Evolutionary conservation across 441 rosid species (phyloP).

Genomic region (Arabidopsis lyrata): DNA sequence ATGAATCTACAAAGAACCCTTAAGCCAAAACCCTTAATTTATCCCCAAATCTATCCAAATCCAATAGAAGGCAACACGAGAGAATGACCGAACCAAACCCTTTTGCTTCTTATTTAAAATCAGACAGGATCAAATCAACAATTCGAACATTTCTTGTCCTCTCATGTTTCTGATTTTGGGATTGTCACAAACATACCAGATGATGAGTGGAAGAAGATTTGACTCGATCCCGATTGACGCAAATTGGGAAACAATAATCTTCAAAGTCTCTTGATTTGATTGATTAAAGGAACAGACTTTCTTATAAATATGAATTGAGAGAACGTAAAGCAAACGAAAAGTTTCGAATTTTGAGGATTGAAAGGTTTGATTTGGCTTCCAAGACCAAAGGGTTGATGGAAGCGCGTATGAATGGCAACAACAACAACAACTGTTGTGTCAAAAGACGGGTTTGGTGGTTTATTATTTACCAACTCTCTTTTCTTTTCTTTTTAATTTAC

Average conservation of each 20-base stretch:
- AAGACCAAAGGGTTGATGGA: slow-evolving; percentile 29
- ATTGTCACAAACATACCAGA: slow-evolving; percentile 28
- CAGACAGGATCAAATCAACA: slow-evolving; percentile 26
- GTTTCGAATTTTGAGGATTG: not conserved
- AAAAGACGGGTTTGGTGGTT: slow-evolving; percentile 43
- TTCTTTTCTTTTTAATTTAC: not conserved
- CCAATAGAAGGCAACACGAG: not conserved
- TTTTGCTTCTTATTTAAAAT: not conserved
- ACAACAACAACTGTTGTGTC: slow-evolving; percentile 8
- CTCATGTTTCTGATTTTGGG: slow-evolving; percentile 2
- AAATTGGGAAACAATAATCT: not conserved
- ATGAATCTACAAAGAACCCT: slow-evolving; percentile 27
- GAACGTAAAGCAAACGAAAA: slow-evolving; percentile 40
- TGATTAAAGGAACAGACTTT: slow-evolving; percentile 29
- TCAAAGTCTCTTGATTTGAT: slow-evolving; percentile 6
- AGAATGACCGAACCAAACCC: slow-evolving; percentile 2
- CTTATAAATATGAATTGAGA: not conserved
- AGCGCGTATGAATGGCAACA: slow-evolving; percentile 35
- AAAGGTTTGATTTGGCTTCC: slow-evolving; percentile 24
- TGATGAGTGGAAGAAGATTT: slow-evolving; percentile 31
- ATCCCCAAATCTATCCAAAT: not conserved
- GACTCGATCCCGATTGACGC: slow-evolving; percentile 28
- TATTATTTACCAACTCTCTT: slow-evolving; percentile 13
- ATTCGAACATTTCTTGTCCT: not conserved
- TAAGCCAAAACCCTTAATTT: not conserved